Evolutionary conservation across 148 eudicot genomes (phyloP), one percentile per base, ranked within the genome.

Genomic region (Agrostemma githago): DNA sequence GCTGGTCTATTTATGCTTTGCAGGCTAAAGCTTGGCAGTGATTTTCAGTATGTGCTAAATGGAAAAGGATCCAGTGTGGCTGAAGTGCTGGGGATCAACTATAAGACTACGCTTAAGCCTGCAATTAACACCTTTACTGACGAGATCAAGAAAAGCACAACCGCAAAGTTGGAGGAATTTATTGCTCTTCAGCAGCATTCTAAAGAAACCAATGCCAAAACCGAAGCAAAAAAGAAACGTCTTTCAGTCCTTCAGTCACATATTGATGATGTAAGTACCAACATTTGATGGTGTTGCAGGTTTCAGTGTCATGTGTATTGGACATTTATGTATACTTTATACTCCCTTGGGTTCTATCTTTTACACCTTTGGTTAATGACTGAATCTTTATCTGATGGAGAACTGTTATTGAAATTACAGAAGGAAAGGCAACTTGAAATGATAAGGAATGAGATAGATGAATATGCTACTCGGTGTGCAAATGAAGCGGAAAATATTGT

Each of bases 21-120:
- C 84, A 95, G 98, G 84, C 72, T 92, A 59, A 92, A 92, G 88
- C 86, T 90, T 80, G 92, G 89, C 70, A 85, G 79, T 85, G 96
- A 82, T 72, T 84, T 85, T 71, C 89, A 88, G 62, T 96, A 87
- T 75, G 71, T 42, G 74, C 63, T 92, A 76, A 86, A 86, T 85
- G 77, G 88, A 40, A 82, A 84, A 74, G 99, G 97, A 53, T 83
- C 88, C 48, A 86, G 90, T 48, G 84, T 87, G 62, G 82, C 84
- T 78, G 94, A 96, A 80, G 84, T 96, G 48, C 70, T 92, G 72
- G 99, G 97, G 8, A 75, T 86, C 43, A 86, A 96, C 85, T 89
- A 89, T 81, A 96, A 92, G 81, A 74, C 87, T 74, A 89, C 78
- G 17, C 66, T 92, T 12, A 89, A 90, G 81, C 96, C 96, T 73